phyloP scores from a whole-genome alignment of 202 grass and related monocot species.

The Panicum hallii region DNA sequence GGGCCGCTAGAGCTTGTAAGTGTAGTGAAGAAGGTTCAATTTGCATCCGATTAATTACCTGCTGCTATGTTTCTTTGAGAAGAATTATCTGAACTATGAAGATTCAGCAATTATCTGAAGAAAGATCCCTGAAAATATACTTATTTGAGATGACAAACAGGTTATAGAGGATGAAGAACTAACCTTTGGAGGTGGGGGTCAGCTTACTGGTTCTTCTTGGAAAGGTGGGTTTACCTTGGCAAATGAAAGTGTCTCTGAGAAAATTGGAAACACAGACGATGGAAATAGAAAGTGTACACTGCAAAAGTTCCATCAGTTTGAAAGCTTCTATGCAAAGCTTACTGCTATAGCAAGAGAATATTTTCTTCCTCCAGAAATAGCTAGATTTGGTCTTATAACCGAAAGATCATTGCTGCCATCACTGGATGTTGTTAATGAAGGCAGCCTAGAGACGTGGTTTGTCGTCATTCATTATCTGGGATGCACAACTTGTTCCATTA shows the following conservation, averaged over 20 bases:
- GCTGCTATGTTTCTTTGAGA: conserved; percentile 56
- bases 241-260: conserved; percentile 68
- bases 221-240: conserved; percentile 72
- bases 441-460: conserved; percentile 64
- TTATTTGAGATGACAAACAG: conserved; percentile 72
- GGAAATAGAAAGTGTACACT: conserved; percentile 57
- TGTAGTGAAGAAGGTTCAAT: conserved; percentile 57
- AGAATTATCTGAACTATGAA: conserved; percentile 50
- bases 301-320: conserved; percentile 76
- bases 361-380: conserved; percentile 82
- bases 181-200: conserved; percentile 57
- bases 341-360: conserved; percentile 78
- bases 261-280: conserved; percentile 55
- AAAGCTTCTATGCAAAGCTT: conserved; percentile 75
- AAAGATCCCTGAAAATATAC: conserved; percentile 50
- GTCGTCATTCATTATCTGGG: conserved; percentile 70
- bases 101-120: conserved; percentile 38
- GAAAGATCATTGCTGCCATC: conserved; percentile 63
- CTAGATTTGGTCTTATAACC: conserved; percentile 80
- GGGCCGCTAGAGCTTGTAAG: conserved; percentile 62
- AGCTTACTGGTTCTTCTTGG: conserved; percentile 60
- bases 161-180: conserved; percentile 80
- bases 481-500: conserved; percentile 74
- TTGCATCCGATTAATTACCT: conserved; percentile 57
- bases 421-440: conserved; percentile 51